Conservation (phyloP, 805 yeast species). For the Ogataea paradorogensis region DNA sequence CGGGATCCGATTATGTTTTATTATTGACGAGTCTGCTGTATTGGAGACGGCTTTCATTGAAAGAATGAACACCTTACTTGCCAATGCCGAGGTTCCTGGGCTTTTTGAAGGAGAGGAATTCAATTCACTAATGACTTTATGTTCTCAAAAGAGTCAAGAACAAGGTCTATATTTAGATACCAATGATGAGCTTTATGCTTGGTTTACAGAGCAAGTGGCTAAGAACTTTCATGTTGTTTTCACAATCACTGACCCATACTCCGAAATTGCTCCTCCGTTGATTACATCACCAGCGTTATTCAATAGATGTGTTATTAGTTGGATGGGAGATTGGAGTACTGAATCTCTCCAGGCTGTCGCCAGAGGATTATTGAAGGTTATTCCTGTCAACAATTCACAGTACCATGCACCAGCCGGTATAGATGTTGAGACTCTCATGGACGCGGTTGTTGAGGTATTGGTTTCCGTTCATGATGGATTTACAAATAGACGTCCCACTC, state of each 20-base stretch:
- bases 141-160: conserved; percentile 54
- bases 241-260: conserved; percentile 57
- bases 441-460: conserved; percentile 45
- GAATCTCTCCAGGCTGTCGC: conserved; percentile 52
- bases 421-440: conserved; percentile 15
- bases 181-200: conserved; percentile 63
- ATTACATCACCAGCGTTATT: conserved; percentile 83
- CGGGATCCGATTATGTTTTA: conserved; percentile 64
- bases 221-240: conserved; percentile 79
- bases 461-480: conserved; percentile 42
- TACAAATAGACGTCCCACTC: conserved; percentile 32
- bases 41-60: conserved; percentile 78
- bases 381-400: conserved; percentile 54
- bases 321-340: conserved; percentile 84
- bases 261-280: conserved; percentile 39
- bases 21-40: conserved; percentile 79
- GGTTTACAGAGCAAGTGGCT: conserved; percentile 72
- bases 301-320: conserved; percentile 82
- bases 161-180: conserved; percentile 65
- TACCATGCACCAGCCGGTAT: conserved; percentile 35
- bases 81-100: conserved; percentile 92
- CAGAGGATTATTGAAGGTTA: conserved; percentile 10
- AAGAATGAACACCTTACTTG: conserved; percentile 88
- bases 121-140: conserved; percentile 46
- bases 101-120: conserved; percentile 75